Base-by-base conservation (phyloP, 1,139 yeast species). In the Barnettozyma hawaiiensis region DNA sequence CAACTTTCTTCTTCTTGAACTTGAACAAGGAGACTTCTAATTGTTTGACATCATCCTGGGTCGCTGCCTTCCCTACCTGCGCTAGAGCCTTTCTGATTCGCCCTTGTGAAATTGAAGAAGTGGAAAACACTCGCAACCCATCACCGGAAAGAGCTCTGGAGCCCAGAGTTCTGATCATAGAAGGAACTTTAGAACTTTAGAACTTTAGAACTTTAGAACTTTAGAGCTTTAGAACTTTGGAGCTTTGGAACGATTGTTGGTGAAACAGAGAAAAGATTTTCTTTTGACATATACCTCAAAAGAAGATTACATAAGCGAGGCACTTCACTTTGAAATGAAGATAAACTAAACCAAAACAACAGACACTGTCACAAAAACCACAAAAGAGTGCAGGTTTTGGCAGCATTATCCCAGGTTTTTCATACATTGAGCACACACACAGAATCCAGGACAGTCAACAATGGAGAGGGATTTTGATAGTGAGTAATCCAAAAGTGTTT, bases 31-130 rank as follows among this genome's bases (percentile, higher is more conserved):
- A 26, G 7, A 41, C 31, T 16, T 44, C 46, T 7, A 43, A 19
- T 16, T 35, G 32, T 18, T 41, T 44, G 14, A 40, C 14, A 11
- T 38, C 37, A n/a, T 26, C 37, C 35, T 26, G 41, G 39, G 28
- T 43, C n/a, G n/a, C 16, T 7, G 38, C 11, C 9, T 29, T 38
- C n/a, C 31, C 15, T n/a, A 41, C 45, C 22, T 39, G 35, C 2
- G 35, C 41, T 11, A 44, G 7, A 2, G 35, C 41, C 18, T 35
- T 29, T 26, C 47, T 32, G 20, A 44, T 41, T 11, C 39, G 26
- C 2, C 47, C 47, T 6, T 44, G 31, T 4, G 31, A 7, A 4
- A 12, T 15, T 5, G 19, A n/a, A 6, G 37, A 14, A 1, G 40
- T 31, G 14, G 45, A 42, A 16, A 44, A 39, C 16, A 15, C 10